Conservation (phyloP, 352 stramenopile species). For the Phytophthora palmivora region DNA sequence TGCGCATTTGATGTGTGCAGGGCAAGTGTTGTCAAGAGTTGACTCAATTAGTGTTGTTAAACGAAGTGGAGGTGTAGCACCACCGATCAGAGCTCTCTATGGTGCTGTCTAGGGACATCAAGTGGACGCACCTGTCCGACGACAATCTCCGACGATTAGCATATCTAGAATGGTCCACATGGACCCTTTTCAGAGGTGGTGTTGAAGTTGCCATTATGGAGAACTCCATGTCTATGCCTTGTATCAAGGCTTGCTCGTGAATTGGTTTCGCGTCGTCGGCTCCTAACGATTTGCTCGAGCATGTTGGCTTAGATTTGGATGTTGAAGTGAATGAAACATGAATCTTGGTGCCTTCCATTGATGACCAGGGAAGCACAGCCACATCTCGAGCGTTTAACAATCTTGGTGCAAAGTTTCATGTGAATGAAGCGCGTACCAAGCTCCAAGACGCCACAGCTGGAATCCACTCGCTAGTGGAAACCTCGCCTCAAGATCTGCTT, state of each 20-base stretch:
- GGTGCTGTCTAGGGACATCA: slow-evolving; percentile 12
- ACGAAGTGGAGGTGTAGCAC: slow-evolving; percentile 4
- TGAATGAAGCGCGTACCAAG: slow-evolving; percentile 6
- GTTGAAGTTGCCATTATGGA: no score
- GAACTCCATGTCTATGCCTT: no score
- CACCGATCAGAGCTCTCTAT: slow-evolving; percentile 12
- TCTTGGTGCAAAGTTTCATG: slow-evolving; percentile 16
- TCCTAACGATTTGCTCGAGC: slow-evolving; percentile 1
- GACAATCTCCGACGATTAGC: slow-evolving; percentile 1
- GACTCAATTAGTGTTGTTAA: no score
- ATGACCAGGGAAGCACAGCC: background rate
- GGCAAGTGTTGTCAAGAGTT: no score
- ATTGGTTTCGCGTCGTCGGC: background rate
- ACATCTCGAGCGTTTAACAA: slow-evolving; percentile 1
- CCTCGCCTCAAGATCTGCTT: slow-evolving; percentile 18
- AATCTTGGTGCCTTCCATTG: background rate
- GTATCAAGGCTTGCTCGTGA: no score
- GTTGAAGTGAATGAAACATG: slow-evolving; percentile 12
- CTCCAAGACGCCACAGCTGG: slow-evolving; percentile 1
- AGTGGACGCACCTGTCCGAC: slow-evolving; percentile 5
- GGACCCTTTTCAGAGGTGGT: background rate
- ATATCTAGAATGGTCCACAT: slow-evolving; percentile 5
- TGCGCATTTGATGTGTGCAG: slow-evolving; percentile 16
- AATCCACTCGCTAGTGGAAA: slow-evolving; percentile 33
- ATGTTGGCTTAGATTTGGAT: slow-evolving; percentile 1